Evolutionary conservation across 2,329 filamentous ascomycete species (phyloP), one percentile per base, ranked within the genome.

Genomic region (Clonostachys byssicola): DNA sequence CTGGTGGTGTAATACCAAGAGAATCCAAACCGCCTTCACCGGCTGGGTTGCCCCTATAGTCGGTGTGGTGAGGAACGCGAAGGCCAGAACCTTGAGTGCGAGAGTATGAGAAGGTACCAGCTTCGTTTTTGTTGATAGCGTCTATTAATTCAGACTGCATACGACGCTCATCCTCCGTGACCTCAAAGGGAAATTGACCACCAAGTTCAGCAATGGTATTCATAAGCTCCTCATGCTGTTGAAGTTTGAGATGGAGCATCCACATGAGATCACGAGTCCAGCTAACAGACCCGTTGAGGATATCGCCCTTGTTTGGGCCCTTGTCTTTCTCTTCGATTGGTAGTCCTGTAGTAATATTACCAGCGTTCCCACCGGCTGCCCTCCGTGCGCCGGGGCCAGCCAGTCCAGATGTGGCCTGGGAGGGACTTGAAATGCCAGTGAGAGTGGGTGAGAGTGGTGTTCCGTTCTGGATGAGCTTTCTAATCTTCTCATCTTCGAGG

Each of bases 221-320:
- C 58, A 88, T 83, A 44, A 97, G 79, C 61, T 96, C 88, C 52
- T 95, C 87, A 63, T 95, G 89, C 66, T 95, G 89, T 62, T 94
- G 86, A 54, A 95, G 78, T 70, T 95, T 95, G 60, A 89, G 78
- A 61, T 96, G 85, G 50, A 96, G 74, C 72, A 95, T 86, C 94
- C 94, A 97, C 90, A 97, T 96, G 45, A 99, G 77, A 70, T 99
- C 94, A 52, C 92, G 84, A 51, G 90, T 96, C 94, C 94, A 99
- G 68, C 90, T 91, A 46, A 97, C 94, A 34, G 92, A 89, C 33
- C 94, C 92, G 61, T 97, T 97, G 58, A 99, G 85, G 50, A 99
- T 97, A 59, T 99, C 94, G 43, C 94, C 94, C 72, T 99, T 99
- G 75, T 97, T 97, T 6, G 94, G 94, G 1, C 94, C 94, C 64